Evolutionary conservation across 1,139 yeast species (phyloP), one percentile per base, ranked within the genome.

Genomic region (Sugiyamaella pinicola): DNA sequence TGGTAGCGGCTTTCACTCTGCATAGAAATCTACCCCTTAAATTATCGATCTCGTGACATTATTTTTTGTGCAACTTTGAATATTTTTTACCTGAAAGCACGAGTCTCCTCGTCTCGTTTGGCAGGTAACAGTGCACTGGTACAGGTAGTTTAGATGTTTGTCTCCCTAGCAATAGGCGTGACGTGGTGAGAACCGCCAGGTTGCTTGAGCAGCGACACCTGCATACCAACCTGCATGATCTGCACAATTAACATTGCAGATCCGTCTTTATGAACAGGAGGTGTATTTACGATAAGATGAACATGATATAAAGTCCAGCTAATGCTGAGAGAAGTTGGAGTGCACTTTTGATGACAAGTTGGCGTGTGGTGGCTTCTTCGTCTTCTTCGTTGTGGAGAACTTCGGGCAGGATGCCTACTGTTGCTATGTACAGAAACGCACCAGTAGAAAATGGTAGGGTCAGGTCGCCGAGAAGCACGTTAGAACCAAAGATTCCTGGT

Each of bases 371-470:
- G 41, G 21, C 17, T 38, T 46, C 15, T 72, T 59, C 46, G 10
- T 66, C 66, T 5, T 61, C 63, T 29, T 73, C 74, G 8, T 76
- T 61, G 61, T 79, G 82, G 47, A 83, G 68, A 29, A 83, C 68
- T 62, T 82, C 86, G 1, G 88, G 88, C 46, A 83, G 79, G 15
- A 83, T 83, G 44, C 85, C 84, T 7, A 82, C 83, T 0, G 83
- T 77, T 8, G 85, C 86, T 58, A 83, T 82, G 64, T 83, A 84
- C 42, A 84, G 65, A 62, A 84, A 82, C 10, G 86, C 85, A 55
- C 89, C 89, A 1, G 87, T 84, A 0, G 88, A 82, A 61, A 83
- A 77, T n/a, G 89, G 87, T 50, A 82, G 67, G n/a, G 83, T 74
- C 55, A 78, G 64, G 57, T 80, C 84, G 4, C 78, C 75, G n/a